phyloP scores from a whole-genome alignment of 495 filamentous ascomycete genomes.

The Haplographium delicatum region DNA sequence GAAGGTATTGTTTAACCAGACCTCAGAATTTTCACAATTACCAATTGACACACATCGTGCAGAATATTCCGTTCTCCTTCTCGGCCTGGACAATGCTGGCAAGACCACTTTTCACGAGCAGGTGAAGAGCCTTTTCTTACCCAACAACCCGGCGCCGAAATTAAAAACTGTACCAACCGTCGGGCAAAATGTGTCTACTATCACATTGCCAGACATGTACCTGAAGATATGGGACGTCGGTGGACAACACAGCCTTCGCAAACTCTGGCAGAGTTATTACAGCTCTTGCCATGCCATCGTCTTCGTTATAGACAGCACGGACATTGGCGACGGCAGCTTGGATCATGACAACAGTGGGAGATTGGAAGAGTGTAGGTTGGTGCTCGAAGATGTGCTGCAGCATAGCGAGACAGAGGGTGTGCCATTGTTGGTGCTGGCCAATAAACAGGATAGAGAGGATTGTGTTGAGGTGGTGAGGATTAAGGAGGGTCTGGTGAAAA shows the following conservation, averaged over 20 bases:
- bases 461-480: constrained; percentile 95
- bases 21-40: too few species aligned
- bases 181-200: constrained; percentile 91
- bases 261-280: constrained; percentile 96
- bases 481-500: constrained; percentile 91
- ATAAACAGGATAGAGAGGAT: constrained; percentile 97
- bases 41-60: neutral
- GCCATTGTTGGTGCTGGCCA: constrained; percentile 86
- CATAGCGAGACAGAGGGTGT: constrained; percentile 82
- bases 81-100: constrained; percentile 96
- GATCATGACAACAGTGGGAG: constrained; percentile 56
- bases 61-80: constrained; percentile 97
- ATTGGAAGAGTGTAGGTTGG: constrained; percentile 81
- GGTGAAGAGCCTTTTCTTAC: constrained; percentile 80
- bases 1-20: constrained; percentile 53
- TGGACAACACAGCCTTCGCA: constrained; percentile 81
- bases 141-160: constrained; percentile 52
- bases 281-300: constrained; percentile 90
- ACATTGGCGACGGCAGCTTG: constrained; percentile 75
- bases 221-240: constrained; percentile 98
- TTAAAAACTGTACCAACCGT: constrained; percentile 89
- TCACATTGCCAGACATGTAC: constrained; percentile 85
- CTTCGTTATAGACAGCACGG: constrained; percentile 91
- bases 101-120: constrained; percentile 98
- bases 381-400: constrained; percentile 82